Evolutionary conservation across 768 basidiomycete species (phyloP).

Genomic region (Rickenella mellea): DNA sequence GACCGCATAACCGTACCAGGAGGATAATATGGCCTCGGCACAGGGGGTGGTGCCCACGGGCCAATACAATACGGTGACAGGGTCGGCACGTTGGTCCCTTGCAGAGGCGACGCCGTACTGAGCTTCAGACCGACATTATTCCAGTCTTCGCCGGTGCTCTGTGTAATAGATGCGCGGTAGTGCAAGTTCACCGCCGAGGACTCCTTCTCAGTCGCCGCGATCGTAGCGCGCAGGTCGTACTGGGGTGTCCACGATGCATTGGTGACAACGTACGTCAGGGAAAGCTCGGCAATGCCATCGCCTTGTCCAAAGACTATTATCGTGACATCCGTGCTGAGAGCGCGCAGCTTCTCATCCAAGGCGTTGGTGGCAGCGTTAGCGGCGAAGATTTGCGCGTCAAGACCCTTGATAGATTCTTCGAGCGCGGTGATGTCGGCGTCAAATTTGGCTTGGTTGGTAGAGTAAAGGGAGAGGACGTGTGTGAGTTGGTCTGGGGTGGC

Average conservation of each 20-base stretch:
- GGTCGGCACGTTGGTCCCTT: conserved; percentile 24
- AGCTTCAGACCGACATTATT: conserved; percentile 36
- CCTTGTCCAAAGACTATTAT: conserved; percentile 33
- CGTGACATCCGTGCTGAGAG: conserved; percentile 22
- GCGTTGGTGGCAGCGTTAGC: conserved; percentile 3
- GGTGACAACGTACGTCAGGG: conserved; percentile 50
- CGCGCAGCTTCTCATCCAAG: conserved; percentile 19
- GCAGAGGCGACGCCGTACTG: conserved; percentile 36
- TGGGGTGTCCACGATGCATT: conserved; percentile 41
- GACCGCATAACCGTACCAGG: conserved; percentile 5
- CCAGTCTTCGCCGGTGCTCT: conserved; percentile 58
- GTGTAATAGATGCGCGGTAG: conserved; percentile 43
- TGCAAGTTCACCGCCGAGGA: conserved; percentile 36
- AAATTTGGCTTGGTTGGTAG: too few species aligned
- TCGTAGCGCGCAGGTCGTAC: conserved; percentile 50
- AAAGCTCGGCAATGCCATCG: conserved; percentile 29
- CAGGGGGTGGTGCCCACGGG: too few species aligned
- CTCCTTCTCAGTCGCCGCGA: conserved; percentile 32
- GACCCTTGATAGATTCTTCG: conserved; percentile 1
- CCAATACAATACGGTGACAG: too few species aligned
- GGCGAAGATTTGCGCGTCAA: conserved; percentile 1
- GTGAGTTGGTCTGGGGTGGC: conserved; percentile 15
- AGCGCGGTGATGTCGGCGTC: conserved; percentile 22
- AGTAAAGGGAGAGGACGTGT: conserved; percentile 23
- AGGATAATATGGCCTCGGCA: conserved; percentile 21